A percentile compares a stretch with the other conserved stretches of the same genome.
Conservation (phyloP, 2,329 filamentous ascomycete genomes). For the Ophiostoma tasmaniense region DNA sequence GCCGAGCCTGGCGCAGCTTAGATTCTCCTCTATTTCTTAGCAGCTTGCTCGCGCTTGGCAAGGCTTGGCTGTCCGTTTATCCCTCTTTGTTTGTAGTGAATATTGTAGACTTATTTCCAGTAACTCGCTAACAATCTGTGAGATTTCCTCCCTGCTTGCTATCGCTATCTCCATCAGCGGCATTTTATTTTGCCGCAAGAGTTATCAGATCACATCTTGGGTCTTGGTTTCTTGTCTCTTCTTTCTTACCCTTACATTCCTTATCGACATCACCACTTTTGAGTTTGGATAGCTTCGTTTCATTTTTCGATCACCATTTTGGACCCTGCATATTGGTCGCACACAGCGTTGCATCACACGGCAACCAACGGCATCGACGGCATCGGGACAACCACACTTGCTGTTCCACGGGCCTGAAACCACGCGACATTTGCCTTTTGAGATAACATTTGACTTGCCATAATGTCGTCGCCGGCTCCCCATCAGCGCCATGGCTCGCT, state of each 20-base stretch:
- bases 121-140: too few species aligned
- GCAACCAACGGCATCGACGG: neutral
- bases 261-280: neutral
- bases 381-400: neutral
- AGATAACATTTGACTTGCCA: neutral
- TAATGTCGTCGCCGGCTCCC: slow-evolving; percentile 23
- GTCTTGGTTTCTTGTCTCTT: neutral
- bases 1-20: neutral
- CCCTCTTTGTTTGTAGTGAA: neutral
- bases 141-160: neutral
- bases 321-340: neutral
- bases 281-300: neutral
- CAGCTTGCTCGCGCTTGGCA: neutral
- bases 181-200: neutral
- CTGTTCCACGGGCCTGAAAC: neutral
- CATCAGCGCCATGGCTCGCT: slow-evolving; percentile 20
- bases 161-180: neutral
- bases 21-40: neutral
- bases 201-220: neutral
- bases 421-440: neutral
- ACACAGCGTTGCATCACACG: neutral
- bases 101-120: neutral
- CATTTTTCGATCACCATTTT: neutral
- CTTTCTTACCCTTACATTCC: neutral
- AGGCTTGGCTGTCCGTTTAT: neutral